Evolutionary conservation across 2,329 filamentous ascomycete species (phyloP), one percentile per base, ranked within the genome.

Genomic region (Scleromitrula shiraiana): DNA sequence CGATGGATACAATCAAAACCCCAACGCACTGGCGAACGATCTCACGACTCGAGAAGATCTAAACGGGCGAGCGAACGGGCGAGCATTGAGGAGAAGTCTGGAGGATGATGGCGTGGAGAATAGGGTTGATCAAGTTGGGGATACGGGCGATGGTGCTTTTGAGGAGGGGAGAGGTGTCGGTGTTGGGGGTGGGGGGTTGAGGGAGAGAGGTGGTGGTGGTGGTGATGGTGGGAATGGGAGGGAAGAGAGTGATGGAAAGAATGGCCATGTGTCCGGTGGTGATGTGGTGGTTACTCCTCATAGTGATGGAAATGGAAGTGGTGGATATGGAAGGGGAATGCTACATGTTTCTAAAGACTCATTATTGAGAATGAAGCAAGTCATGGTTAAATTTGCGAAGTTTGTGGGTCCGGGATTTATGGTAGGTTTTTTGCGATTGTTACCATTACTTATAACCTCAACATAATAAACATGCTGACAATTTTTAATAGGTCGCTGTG

Each of bases 21-120:
- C 80, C 1, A 68, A 72, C 47, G 67, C 68, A 2, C 65, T 83
- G 48, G 74, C 73, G 50, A 70, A 72, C n/a, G 79, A 82, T 60
- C 67, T 73, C 27, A 83, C 79, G 2, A 83, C 79, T 5, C 69
- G 76, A 49, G 74, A 76, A 54, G 79, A 83, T 57, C 66, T 84
- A 49, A 79, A 79, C 61, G 74, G 75, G 26, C 72, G 80, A 50
- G 76, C 74, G 32, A 83, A 81, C 60, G 67, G 73, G 2, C 69
- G 78, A 54, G 66, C 71, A n/a, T 68, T 73, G 51, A 67, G 72
- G 56, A 70, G 70, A 46, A 65, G 68, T 53, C 22, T 33, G 36
- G 62, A 65, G 52, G 59, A 64, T 52, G 59, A 60, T 41, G 61
- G 60, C 17, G 53, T 65, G 23, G 60, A 65, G 40, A 56, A 52